Evolutionary conservation across 2,329 filamentous ascomycete genomes (phyloP).

Genomic region (Trichoderma sp.): DNA sequence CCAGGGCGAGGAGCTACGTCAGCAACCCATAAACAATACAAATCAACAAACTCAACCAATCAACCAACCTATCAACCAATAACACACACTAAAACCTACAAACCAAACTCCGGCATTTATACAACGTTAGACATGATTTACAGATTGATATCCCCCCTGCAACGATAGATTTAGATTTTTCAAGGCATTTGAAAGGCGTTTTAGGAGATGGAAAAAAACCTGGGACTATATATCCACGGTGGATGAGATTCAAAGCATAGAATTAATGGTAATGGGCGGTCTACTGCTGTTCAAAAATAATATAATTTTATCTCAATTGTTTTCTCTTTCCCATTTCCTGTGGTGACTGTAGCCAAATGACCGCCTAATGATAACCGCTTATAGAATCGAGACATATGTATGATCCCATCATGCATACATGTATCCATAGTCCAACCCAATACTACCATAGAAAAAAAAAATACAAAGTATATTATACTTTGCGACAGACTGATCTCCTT

Average conservation of each 20-base stretch:
- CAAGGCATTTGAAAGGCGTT: constrained; percentile 20
- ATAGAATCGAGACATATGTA: neutral
- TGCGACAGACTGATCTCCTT: neutral
- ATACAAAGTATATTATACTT: neutral
- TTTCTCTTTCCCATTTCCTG: neutral
- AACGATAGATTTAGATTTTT: neutral
- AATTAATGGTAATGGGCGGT: neutral
- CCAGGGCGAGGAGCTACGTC: constrained; percentile 51
- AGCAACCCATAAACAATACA: constrained; percentile 46
- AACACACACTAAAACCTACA: neutral
- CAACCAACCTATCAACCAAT: neutral
- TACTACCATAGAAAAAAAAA: neutral
- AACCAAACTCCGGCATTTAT: neutral
- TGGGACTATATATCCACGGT: neutral
- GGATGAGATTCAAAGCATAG: neutral
- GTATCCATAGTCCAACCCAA: neutral
- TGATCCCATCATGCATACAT: neutral
- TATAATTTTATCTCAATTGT: neutral
- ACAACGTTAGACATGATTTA: neutral
- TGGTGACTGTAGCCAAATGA: neutral
- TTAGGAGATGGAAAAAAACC: neutral
- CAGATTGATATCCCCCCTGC: constrained; percentile 18
- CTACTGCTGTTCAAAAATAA: neutral
- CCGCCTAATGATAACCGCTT: neutral
- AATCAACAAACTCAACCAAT: neutral